Percentiles rank a stretch among this genome's conserved stretches.
phyloP scores from a whole-genome alignment of 768 basidiomycete species.

The Macrolepiota dolichaula region DNA sequence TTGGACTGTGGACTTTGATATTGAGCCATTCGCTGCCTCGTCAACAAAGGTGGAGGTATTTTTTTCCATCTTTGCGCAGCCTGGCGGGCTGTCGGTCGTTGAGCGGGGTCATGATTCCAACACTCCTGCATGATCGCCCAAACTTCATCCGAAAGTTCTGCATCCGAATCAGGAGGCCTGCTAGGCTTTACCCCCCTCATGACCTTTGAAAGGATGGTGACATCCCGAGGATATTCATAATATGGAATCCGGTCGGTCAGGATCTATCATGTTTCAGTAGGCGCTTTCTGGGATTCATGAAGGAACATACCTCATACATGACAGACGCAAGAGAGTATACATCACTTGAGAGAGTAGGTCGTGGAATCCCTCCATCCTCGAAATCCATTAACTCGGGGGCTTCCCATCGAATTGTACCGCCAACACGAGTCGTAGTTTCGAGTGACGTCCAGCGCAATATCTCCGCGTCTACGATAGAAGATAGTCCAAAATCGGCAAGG shows the following conservation, averaged over 20 bases:
- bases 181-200: background rate
- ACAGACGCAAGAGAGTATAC: conserved; percentile 8
- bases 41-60: background rate
- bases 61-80: background rate
- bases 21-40: background rate
- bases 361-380: background rate
- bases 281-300: background rate
- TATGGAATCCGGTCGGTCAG: conserved; percentile 18
- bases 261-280: background rate
- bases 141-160: conserved; percentile 15
- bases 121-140: conserved; percentile 23
- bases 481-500: conserved; percentile 31
- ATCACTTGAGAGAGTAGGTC: background rate
- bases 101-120: conserved; percentile 18
- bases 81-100: conserved; percentile 14
- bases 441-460: conserved; percentile 20
- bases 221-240: conserved; percentile 13
- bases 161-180: background rate
- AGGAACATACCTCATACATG: conserved; percentile 7
- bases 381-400: conserved; percentile 27
- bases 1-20: too few relatives aligned
- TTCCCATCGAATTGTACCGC: conserved; percentile 26
- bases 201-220: conserved; percentile 12
- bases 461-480: conserved; percentile 24
- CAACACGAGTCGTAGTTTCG: conserved; percentile 17